Conservation (phyloP, 106 monocot species). For the Platanthera zijinensis region DNA sequence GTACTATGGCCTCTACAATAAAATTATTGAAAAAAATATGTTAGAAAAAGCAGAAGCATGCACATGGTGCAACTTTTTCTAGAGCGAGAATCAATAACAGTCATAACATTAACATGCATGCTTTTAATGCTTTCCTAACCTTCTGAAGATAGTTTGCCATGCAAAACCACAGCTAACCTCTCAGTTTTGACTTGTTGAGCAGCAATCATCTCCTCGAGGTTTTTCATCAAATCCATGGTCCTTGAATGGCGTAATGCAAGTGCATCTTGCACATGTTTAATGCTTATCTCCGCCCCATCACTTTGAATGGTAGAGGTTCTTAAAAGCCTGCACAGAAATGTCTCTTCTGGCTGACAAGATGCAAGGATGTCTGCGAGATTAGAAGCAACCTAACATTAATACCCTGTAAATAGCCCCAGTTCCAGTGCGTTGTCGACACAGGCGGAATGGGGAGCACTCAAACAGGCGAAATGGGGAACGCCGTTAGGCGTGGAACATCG, state of each 20-base stretch:
- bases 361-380: slow-evolving; percentile 42
- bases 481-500: too few species aligned
- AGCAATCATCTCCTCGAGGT: slow-evolving; percentile 50
- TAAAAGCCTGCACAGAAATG: slow-evolving; percentile 62
- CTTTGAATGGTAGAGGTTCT: slow-evolving; percentile 22
- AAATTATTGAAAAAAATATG: background rate
- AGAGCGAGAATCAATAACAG: background rate
- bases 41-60: background rate
- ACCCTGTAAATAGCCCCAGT: background rate
- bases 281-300: slow-evolving; percentile 10
- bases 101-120: slow-evolving; percentile 1
- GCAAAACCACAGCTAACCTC: slow-evolving; percentile 35
- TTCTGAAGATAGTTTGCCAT: slow-evolving; percentile 54
- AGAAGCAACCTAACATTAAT: background rate
- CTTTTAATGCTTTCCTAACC: slow-evolving; percentile 26
- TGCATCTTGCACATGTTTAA: slow-evolving; percentile 50
- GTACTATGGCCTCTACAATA: slow-evolving; percentile 49
- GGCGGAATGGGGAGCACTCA: background rate
- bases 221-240: slow-evolving; percentile 65
- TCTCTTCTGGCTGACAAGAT: slow-evolving; percentile 65
- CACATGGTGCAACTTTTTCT: background rate
- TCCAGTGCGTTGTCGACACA: background rate
- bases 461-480: too few species aligned
- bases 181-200: slow-evolving; percentile 49
- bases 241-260: slow-evolving; percentile 50